phyloP scores from a whole-genome alignment of 805 yeast species.

The Isabelozyma rhagii region DNA sequence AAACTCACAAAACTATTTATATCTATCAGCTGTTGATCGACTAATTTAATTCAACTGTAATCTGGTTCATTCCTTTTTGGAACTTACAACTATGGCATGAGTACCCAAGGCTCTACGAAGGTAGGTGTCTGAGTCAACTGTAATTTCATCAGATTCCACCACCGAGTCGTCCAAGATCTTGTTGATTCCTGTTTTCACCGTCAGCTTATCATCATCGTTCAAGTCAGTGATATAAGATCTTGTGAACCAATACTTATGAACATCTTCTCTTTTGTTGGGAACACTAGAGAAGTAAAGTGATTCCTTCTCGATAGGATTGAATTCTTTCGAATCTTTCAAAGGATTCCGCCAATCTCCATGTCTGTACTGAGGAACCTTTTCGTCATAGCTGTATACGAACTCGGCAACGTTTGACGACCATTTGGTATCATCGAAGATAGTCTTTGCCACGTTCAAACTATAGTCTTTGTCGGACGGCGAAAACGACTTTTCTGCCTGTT shows the following conservation, averaged over 20 bases:
- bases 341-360: slow-evolving; percentile 44
- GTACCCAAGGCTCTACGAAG: slow-evolving; percentile 23
- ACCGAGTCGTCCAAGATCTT: slow-evolving; percentile 18
- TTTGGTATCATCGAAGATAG: slow-evolving; percentile 17
- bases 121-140: slow-evolving; percentile 6
- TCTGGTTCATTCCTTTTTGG: slow-evolving; percentile 4
- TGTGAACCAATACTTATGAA: slow-evolving; percentile 52
- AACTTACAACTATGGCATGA: slow-evolving; percentile 15
- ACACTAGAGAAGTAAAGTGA: slow-evolving; percentile 25
- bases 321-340: slow-evolving; percentile 28
- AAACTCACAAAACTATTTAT: too few relatives aligned
- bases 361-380: slow-evolving; percentile 55
- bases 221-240: slow-evolving; percentile 52
- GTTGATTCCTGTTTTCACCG: slow-evolving; percentile 28
- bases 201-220: slow-evolving; percentile 30
- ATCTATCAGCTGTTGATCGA: too few relatives aligned
- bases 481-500: neutral
- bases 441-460: slow-evolving; percentile 4
- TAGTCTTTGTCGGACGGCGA: neutral
- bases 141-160: slow-evolving; percentile 5
- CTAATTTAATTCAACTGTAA: too few relatives aligned
- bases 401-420: slow-evolving; percentile 39
- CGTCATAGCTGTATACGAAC: slow-evolving; percentile 33
- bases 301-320: slow-evolving; percentile 33
- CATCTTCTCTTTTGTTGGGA: slow-evolving; percentile 26